phyloP scores from a whole-genome alignment of 2,329 filamentous ascomycete species.

The Botryotinia calthae region DNA sequence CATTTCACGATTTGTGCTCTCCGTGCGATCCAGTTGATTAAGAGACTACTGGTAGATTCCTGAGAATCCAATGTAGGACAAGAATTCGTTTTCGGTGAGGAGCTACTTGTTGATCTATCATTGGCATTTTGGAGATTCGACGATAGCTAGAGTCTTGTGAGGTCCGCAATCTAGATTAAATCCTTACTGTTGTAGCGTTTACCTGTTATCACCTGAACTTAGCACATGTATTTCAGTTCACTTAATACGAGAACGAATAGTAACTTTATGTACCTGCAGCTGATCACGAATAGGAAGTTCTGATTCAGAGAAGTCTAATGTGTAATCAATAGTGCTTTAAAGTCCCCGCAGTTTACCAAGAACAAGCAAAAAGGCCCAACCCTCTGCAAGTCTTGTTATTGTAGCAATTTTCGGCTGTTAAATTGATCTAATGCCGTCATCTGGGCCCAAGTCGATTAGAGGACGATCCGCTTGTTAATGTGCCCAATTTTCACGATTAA shows the following conservation, averaged over 20 bases:
- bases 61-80: neutral
- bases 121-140: fast-evolving
- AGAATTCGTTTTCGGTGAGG: neutral
- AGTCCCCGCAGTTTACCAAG: neutral
- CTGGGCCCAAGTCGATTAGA: neutral
- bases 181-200: neutral
- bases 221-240: neutral
- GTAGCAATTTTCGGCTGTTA: too few relatives aligned
- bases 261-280: neutral
- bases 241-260: neutral
- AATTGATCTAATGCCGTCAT: neutral
- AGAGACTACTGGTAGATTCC: too few relatives aligned
- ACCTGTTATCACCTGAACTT: too few relatives aligned
- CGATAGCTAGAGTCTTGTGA: neutral
- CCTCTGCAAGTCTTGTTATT: neutral
- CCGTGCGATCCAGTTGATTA: too few relatives aligned
- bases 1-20: too few relatives aligned
- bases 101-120: neutral
- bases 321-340: neutral
- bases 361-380: neutral
- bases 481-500: neutral
- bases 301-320: fast-evolving
- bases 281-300: neutral
- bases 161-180: neutral
- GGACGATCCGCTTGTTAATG: fast-evolving